Evolutionary conservation across 352 stramenopile species (phyloP).

Genomic region (Phytophthora ramorum): DNA sequence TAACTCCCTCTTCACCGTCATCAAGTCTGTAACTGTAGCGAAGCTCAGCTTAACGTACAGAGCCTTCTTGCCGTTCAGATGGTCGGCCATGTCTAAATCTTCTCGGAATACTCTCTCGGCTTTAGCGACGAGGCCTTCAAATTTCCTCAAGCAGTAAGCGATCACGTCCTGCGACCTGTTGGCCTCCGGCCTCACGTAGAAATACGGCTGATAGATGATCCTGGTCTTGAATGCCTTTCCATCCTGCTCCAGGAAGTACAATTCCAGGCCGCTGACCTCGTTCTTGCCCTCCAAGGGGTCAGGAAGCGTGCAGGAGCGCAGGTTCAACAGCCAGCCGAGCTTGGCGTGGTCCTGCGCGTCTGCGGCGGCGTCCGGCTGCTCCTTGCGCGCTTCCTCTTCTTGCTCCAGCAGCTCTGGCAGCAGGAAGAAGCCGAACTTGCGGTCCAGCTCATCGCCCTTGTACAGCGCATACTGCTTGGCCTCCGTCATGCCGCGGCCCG

Average conservation of each 20-base stretch:
- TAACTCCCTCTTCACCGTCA: slow-evolving; percentile 72
- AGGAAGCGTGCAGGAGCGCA: slow-evolving; percentile 63
- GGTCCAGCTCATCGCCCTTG: slow-evolving; percentile 74
- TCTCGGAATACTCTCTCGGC: slow-evolving; percentile 81
- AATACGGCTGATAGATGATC: slow-evolving; percentile 96
- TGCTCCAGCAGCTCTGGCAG: slow-evolving; percentile 67
- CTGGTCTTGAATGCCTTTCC: slow-evolving; percentile 96
- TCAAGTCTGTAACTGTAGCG: slow-evolving; percentile 76
- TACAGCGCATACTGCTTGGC: slow-evolving; percentile 62
- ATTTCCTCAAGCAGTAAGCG: slow-evolving; percentile 83
- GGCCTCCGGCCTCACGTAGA: slow-evolving; percentile 91
- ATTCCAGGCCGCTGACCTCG: slow-evolving; percentile 92
- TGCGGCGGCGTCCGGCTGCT: slow-evolving; percentile 5
- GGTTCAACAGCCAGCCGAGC: slow-evolving; percentile 81
- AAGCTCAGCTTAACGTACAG: slow-evolving; percentile 93
- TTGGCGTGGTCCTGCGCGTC: slow-evolving; percentile 28
- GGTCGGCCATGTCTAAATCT: slow-evolving; percentile 93
- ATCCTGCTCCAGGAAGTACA: slow-evolving; percentile 97
- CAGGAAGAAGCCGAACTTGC: slow-evolving; percentile 72
- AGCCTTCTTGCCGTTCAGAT: slow-evolving; percentile 87
- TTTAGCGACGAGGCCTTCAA: slow-evolving; percentile 87
- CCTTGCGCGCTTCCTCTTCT: slow-evolving; percentile 43
- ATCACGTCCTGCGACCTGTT: slow-evolving; percentile 78
- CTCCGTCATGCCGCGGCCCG: slow-evolving; percentile 63
- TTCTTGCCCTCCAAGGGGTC: slow-evolving; percentile 65